Evolutionary conservation across 768 basidiomycete genomes (phyloP).

Genomic region (Podaxis mareebaensis): DNA sequence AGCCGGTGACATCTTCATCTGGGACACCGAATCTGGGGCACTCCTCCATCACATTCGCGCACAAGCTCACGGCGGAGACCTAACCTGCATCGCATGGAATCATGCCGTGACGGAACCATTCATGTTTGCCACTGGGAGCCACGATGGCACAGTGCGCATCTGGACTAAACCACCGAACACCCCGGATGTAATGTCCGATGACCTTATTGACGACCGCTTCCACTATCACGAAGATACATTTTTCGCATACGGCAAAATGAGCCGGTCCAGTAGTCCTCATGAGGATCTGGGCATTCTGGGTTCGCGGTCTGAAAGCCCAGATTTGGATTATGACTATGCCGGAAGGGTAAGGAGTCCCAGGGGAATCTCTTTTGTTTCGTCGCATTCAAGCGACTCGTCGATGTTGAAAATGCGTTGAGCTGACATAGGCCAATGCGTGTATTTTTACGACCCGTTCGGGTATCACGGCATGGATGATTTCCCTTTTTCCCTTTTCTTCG

Average conservation of each 20-base stretch:
- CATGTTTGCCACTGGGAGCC: conserved; percentile 78
- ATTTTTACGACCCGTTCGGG: neutral
- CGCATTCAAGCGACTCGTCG: conserved; percentile 11
- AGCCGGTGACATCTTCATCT: conserved; percentile 85
- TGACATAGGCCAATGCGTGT: neutral
- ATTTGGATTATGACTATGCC: neutral
- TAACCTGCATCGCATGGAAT: conserved; percentile 85
- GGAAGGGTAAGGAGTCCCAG: neutral
- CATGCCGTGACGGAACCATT: conserved; percentile 60
- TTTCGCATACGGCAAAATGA: conserved; percentile 7
- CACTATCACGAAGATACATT: neutral
- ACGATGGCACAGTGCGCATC: conserved; percentile 73
- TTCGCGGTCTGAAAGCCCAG: neutral
- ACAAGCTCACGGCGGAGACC: conserved; percentile 62
- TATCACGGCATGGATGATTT: neutral
- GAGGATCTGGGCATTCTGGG: neutral
- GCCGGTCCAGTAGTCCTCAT: conserved; percentile 10
- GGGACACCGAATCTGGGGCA: conserved; percentile 80
- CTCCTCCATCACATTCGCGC: conserved; percentile 70
- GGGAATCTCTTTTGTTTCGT: neutral
- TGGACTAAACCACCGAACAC: conserved; percentile 51
- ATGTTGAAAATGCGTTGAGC: neutral
- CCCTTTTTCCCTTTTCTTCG: neutral
- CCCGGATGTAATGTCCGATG: neutral
- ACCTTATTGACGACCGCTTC: neutral